A percentile compares a stretch with the other conserved stretches of the same genome.
These are phyloP conservation scores for Arthrobotrys iridis DNA, from an alignment of 2,329 filamentous ascomycete genomes.

Conservation along the genomic window DNA sequence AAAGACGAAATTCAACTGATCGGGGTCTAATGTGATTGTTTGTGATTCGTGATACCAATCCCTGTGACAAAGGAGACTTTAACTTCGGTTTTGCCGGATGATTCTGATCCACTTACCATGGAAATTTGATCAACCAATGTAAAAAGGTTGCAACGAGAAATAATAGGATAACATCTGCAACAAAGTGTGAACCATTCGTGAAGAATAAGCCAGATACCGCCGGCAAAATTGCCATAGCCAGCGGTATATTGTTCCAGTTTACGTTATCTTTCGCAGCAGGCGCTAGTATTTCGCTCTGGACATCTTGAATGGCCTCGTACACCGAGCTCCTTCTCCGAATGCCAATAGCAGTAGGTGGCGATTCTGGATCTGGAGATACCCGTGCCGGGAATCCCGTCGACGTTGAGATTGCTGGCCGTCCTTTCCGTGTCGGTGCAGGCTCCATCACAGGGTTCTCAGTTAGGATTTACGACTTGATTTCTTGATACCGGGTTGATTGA, in stretches of 20 bases:
- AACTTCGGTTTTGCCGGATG: background rate
- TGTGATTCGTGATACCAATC: conserved; percentile 68
- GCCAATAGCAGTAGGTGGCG: background rate
- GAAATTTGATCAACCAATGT: conserved; percentile 89
- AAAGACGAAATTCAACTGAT: conserved; percentile 52
- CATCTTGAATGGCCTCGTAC: conserved; percentile 49
- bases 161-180: conserved; percentile 85
- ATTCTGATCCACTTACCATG: conserved; percentile 72
- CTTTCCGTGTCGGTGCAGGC: conserved; percentile 23
- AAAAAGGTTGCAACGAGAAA: conserved; percentile 83
- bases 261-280: conserved; percentile 49
- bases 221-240: conserved; percentile 84
- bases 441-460: conserved; percentile 6
- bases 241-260: conserved; percentile 79
- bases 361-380: conserved; percentile 20
- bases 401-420: conserved; percentile 31
- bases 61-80: conserved; percentile 59
- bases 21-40: conserved; percentile 54
- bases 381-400: conserved; percentile 23
- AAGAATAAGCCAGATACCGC: conserved; percentile 87
- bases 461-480: background rate
- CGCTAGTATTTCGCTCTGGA: conserved; percentile 42
- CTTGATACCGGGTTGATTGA: background rate
- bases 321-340: conserved; percentile 45
- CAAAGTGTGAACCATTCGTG: conserved; percentile 80